Conservation (phyloP, 352 stramenopile genomes). For the Phytophthora pistaciae region DNA sequence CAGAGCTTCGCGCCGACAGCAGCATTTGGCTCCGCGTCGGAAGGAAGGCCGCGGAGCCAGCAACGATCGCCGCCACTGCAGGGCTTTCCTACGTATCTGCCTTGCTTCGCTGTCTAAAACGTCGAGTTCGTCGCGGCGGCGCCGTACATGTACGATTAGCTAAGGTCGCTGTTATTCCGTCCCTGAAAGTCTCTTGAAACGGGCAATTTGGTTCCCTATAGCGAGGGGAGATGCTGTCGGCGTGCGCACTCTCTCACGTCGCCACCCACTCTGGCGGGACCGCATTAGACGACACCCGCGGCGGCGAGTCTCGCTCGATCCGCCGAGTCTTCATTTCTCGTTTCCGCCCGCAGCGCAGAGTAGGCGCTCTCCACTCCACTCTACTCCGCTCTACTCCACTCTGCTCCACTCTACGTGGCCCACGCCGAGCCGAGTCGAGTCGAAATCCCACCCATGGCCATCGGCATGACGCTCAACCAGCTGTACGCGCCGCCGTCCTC, state of each 20-base stretch:
- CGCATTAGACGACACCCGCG: background rate
- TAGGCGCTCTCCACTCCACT: no score
- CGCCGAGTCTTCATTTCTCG: constrained; percentile 13
- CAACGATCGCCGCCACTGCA: background rate
- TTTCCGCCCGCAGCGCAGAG: constrained; percentile 4
- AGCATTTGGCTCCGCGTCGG: background rate
- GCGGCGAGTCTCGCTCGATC: constrained; percentile 1
- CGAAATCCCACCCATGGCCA: constrained; percentile 46
- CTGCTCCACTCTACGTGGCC: background rate
- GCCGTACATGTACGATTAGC: background rate
- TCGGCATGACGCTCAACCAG: constrained; percentile 81
- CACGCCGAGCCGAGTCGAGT: constrained; percentile 9
- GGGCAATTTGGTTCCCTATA: constrained; percentile 7
- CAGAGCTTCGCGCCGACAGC: background rate
- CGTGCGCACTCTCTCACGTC: background rate
- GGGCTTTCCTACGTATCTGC: background rate
- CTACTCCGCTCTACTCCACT: no score
- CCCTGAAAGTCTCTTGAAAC: background rate
- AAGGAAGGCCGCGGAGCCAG: constrained; percentile 3
- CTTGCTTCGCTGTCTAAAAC: background rate
- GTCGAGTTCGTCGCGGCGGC: background rate
- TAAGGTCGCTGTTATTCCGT: background rate
- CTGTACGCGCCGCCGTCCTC: constrained; percentile 61
- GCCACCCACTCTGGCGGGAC: constrained; percentile 5
- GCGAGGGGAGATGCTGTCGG: constrained; percentile 9